These are phyloP conservation scores for Pyrenochaeta sp. DNA, from an alignment of 2,329 filamentous ascomycete species.

Conservation along the genomic window DNA sequence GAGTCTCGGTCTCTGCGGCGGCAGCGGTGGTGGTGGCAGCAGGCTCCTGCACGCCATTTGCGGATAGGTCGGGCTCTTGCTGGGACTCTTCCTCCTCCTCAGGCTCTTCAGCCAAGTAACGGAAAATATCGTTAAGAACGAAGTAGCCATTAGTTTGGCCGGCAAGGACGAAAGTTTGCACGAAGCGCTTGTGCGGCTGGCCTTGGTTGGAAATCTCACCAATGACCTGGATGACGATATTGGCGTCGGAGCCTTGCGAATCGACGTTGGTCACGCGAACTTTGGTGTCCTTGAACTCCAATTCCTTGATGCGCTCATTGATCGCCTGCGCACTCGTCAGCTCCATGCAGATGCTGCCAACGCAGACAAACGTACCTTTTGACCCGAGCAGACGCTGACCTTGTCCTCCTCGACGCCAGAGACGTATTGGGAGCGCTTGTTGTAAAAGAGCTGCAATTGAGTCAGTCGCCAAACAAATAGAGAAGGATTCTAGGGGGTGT, in stretches of 20 bases:
- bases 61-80: conserved; percentile 41
- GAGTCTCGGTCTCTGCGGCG: conserved; percentile 39
- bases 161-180: conserved; percentile 96
- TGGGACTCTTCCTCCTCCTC: conserved; percentile 69
- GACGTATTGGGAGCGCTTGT: conserved; percentile 94
- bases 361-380: conserved; percentile 70
- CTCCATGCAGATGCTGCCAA: background rate
- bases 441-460: conserved; percentile 78
- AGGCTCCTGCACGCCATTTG: conserved; percentile 53
- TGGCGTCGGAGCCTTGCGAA: conserved; percentile 88
- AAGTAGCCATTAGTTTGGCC: conserved; percentile 97
- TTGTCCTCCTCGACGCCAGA: conserved; percentile 91
- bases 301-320: conserved; percentile 89
- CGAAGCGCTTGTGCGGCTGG: conserved; percentile 91
- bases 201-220: conserved; percentile 97
- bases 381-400: conserved; percentile 84
- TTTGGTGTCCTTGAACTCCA: conserved; percentile 97
- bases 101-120: conserved; percentile 85
- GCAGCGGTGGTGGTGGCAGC: conserved; percentile 45
- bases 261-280: conserved; percentile 98
- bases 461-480: conserved; percentile 26
- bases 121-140: conserved; percentile 96
- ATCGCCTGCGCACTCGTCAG: conserved; percentile 70
- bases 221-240: conserved; percentile 97
- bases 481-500: background rate